These are phyloP conservation scores for Diphasiastrum complanatum DNA, from an alignment of 83 land plant genomes.

Conservation along the genomic window DNA sequence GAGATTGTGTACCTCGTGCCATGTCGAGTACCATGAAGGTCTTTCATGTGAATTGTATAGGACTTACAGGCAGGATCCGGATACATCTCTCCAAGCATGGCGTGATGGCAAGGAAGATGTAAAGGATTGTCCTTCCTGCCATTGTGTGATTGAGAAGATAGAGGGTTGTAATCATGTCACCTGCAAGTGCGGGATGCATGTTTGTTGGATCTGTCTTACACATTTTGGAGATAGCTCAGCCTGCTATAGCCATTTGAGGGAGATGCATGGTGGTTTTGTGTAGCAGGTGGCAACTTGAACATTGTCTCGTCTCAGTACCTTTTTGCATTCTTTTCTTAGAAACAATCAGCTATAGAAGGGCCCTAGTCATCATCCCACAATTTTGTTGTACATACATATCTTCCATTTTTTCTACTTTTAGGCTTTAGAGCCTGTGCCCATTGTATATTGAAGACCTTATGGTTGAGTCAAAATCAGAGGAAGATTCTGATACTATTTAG, in stretches of 20 bases:
- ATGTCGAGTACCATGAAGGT: conserved; percentile 58
- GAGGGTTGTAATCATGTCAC: conserved; percentile 76
- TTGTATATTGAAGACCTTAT: too few relatives aligned
- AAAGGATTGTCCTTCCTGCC: conserved; percentile 55
- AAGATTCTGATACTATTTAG: too few relatives aligned
- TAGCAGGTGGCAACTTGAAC: too few relatives aligned
- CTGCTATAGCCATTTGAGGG: conserved; percentile 54
- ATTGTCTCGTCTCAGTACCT: too few relatives aligned
- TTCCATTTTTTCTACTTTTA: too few relatives aligned
- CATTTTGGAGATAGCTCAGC: conserved; percentile 39
- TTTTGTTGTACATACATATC: too few relatives aligned
- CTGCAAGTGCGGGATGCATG: conserved; percentile 62
- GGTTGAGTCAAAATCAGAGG: too few relatives aligned
- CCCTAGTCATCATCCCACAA: too few relatives aligned
- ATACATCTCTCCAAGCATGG: conserved; percentile 61
- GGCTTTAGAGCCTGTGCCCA: too few relatives aligned
- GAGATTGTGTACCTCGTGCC: conserved; percentile 63
- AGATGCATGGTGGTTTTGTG: too few relatives aligned
- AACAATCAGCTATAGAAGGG: too few relatives aligned
- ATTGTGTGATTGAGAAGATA: conserved; percentile 52
- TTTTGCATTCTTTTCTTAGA: too few relatives aligned
- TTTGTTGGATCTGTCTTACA: conserved; percentile 71
- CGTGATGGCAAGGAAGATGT: conserved; percentile 52
- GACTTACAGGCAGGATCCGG: conserved; percentile 66
- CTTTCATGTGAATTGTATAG: conserved; percentile 53